These are phyloP conservation scores for Didymellaceae sp. DNA, from an alignment of 2,329 filamentous ascomycete species.

Conservation along the genomic window DNA sequence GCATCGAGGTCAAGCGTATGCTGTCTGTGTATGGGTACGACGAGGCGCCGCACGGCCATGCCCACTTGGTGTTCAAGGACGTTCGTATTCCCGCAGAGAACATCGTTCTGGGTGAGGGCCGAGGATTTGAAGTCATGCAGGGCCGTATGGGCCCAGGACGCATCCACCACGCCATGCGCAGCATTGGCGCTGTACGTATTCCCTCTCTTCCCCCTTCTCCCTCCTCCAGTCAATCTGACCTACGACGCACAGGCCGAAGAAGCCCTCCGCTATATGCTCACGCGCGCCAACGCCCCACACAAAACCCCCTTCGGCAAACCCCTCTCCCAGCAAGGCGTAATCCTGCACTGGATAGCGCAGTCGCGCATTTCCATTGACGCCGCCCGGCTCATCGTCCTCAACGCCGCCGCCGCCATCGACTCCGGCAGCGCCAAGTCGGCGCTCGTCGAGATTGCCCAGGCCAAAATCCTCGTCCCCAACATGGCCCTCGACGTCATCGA, in stretches of 20 bases:
- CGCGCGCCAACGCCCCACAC: conserved; percentile 86
- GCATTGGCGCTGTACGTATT: conserved; percentile 91
- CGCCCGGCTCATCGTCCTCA: conserved; percentile 86
- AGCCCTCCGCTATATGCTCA: conserved; percentile 93
- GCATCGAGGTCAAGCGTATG: conserved; percentile 91
- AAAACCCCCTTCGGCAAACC: conserved; percentile 93
- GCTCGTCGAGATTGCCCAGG: conserved; percentile 90
- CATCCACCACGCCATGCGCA: conserved; percentile 97
- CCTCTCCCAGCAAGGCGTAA: conserved; percentile 87
- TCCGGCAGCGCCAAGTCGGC: conserved; percentile 85
- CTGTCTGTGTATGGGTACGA: conserved; percentile 94
- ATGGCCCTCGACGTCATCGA: conserved; percentile 90
- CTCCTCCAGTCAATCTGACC: too few relatives aligned
- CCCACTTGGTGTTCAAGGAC: conserved; percentile 86
- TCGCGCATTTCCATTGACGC: conserved; percentile 94
- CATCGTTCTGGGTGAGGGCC: conserved; percentile 90
- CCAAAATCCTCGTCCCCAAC: conserved; percentile 88
- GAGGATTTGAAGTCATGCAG: conserved; percentile 98
- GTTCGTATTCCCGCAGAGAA: conserved; percentile 84
- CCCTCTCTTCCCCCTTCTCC: too few relatives aligned
- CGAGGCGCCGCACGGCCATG: conserved; percentile 97
- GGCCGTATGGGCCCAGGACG: conserved; percentile 93
- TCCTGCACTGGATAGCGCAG: conserved; percentile 92
- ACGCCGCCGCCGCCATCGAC: conserved; percentile 95
- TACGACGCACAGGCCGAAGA: too few relatives aligned